phyloP scores from a whole-genome alignment of 2,329 filamentous ascomycete species.

The Penicillium sp. region DNA sequence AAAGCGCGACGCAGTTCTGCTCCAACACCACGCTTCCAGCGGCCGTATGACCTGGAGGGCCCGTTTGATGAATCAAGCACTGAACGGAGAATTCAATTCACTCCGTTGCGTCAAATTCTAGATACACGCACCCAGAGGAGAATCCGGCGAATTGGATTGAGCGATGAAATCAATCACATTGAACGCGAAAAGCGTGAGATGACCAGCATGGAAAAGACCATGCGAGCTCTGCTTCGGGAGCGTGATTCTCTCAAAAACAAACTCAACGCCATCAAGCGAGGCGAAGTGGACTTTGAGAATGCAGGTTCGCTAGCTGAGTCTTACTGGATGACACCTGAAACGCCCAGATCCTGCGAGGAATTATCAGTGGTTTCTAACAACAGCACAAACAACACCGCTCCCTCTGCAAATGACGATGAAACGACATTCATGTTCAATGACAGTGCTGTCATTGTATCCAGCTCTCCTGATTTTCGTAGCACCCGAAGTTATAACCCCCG shows the following conservation, averaged over 20 bases:
- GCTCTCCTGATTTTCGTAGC: slow-evolving; percentile 33
- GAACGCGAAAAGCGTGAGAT: slow-evolving; percentile 41
- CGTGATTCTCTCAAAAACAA: slow-evolving; percentile 31
- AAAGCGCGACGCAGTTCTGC: slow-evolving; percentile 35
- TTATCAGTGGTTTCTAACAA: slow-evolving; percentile 16
- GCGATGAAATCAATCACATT: slow-evolving; percentile 48
- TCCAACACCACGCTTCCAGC: slow-evolving; percentile 28
- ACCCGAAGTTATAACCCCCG: slow-evolving; percentile 9
- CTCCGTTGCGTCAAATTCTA: slow-evolving; percentile 45
- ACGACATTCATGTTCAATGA: slow-evolving; percentile 34
- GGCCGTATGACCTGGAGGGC: slow-evolving; percentile 23
- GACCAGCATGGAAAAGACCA: slow-evolving; percentile 25
- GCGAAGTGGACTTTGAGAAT: slow-evolving; percentile 5
- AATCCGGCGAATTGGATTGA: slow-evolving; percentile 46
- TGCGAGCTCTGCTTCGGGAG: slow-evolving; percentile 28
- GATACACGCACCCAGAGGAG: slow-evolving; percentile 45
- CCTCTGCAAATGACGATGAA: slow-evolving; percentile 11
- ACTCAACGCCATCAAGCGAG: slow-evolving; percentile 22
- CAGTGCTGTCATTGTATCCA: slow-evolving; percentile 32
- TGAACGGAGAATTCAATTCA: slow-evolving; percentile 44
- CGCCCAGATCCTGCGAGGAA: slow-evolving; percentile 21
- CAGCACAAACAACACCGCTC: slow-evolving; percentile 1
- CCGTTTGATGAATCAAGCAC: slow-evolving; percentile 19
- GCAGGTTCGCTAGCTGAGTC: slow-evolving; percentile 16
- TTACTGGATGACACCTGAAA: slow-evolving; percentile 20